Evolutionary conservation across 352 stramenopile species (phyloP).

Genomic region (Phytophthora lateralis): DNA sequence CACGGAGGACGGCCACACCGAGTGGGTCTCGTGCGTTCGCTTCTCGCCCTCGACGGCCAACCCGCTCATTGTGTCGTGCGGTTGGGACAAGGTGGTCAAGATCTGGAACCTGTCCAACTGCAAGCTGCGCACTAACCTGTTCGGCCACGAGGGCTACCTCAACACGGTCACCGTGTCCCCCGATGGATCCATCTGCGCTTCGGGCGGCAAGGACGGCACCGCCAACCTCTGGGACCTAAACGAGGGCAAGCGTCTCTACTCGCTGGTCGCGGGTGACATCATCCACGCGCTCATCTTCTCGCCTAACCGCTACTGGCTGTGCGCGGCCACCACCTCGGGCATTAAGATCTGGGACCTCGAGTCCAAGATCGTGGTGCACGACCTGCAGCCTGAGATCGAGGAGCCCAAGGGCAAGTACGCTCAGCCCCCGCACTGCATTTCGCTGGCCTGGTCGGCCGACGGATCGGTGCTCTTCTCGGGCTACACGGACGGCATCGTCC

Average conservation of each 20-base stretch:
- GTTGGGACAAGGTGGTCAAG: conserved; percentile 99
- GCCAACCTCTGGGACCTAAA: conserved; percentile 99
- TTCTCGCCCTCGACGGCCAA: conserved; percentile 97
- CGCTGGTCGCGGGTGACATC: conserved; percentile 97
- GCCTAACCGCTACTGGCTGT: conserved; percentile 99
- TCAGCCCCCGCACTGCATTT: conserved; percentile 96
- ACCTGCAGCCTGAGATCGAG: conserved; percentile 92
- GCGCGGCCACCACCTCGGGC: conserved; percentile 96
- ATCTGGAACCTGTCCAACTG: conserved; percentile 99
- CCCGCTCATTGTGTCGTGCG: conserved; percentile 98
- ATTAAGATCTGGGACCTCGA: conserved; percentile 98
- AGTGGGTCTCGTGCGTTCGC: conserved; percentile 99
- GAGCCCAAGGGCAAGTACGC: conserved; percentile 93
- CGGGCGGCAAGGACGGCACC: conserved; percentile 99
- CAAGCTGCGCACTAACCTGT: conserved; percentile 99
- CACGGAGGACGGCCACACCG: conserved; percentile 97
- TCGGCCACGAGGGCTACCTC: conserved; percentile 99
- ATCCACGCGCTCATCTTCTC: conserved; percentile 98
- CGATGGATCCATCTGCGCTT: conserved; percentile 99
- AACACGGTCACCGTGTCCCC: conserved; percentile 99
- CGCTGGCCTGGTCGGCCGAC: conserved; percentile 98
- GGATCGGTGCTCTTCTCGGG: conserved; percentile 98
- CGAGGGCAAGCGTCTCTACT: conserved; percentile 99
- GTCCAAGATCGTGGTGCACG: neutral
- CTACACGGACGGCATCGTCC: conserved; percentile 99